A percentile compares a stretch with the other conserved stretches of the same genome.
Evolutionary conservation across 345 rosid species (phyloP).

Genomic region (Heritiera littoralis): DNA sequence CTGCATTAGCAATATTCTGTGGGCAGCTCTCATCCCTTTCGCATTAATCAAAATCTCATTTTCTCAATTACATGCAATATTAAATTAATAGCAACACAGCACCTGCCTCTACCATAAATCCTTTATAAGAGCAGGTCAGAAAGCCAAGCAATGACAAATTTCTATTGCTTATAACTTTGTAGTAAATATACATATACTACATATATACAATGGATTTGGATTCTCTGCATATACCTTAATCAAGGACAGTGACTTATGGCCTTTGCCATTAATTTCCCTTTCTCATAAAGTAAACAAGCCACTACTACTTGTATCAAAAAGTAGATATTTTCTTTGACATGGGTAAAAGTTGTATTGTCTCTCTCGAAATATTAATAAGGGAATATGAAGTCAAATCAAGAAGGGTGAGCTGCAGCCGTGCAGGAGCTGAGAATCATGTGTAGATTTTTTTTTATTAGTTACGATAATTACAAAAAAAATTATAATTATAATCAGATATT

Average conservation of each 20-base stretch:
- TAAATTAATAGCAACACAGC: constrained; percentile 10
- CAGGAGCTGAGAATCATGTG: too few species aligned
- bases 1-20: constrained; percentile 24
- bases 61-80: constrained; percentile 16
- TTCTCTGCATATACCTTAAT: too few species aligned
- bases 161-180: too few species aligned
- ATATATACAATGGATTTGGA: too few species aligned
- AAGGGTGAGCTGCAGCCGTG: neutral
- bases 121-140: neutral
- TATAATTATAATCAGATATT: too few species aligned
- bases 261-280: too few species aligned
- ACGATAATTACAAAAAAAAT: too few species aligned
- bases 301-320: neutral
- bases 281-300: neutral
- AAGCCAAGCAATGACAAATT: neutral
- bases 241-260: too few species aligned
- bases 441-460: too few species aligned
- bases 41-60: constrained; percentile 17
- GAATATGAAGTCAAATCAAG: neutral
- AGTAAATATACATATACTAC: too few species aligned
- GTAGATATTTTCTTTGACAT: neutral
- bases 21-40: constrained; percentile 28
- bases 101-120: constrained; percentile 3
- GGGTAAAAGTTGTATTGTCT: constrained; percentile 1
- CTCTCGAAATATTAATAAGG: neutral